Base-by-base conservation (phyloP, 2,329 filamentous ascomycete species). In the Endocalyx cinctus region DNA sequence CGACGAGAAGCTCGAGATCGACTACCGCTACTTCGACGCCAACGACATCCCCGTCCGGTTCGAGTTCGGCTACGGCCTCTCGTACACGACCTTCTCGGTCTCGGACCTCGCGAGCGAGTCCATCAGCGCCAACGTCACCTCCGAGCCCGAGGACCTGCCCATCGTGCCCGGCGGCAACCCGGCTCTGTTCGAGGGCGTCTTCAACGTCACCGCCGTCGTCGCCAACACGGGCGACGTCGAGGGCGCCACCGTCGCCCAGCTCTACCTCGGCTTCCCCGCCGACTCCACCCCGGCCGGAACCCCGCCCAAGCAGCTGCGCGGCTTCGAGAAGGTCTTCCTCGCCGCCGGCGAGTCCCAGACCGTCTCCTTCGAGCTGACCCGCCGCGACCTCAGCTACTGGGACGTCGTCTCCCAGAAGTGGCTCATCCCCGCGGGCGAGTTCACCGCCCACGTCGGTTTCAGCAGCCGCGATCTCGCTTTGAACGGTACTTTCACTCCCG, bases 11-110 rank as follows among this genome's bases (percentile, higher is more conserved):
- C 66, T 82, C 33, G 76, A 80, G 61, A 79, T 83, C 44, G 79
- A 83, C 59, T 83, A 84, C 66, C 73, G 78, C 26, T 67, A 72
- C 46, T 82, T 83, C 36, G 79, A 83, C 54, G 66, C 72, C 36
- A 58, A 70, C 35, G 67, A 74, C 54, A 74, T 79, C 39, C 64
- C 64, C 2, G 76, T 78, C 2, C 68, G 71, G 34, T 83, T 77
- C 58, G 77, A 81, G 48, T 84, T 84, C 46, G 79, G 79, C 17
- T 80, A 74, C 47, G 75, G 75, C 2, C 63, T 76, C 43, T 66
- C 68, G 10, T 47, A 52, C 27, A 76, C 74, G 3, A 69, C 60
- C 1, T 78, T 78, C 54, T 55, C 62, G 17, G 69, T 70, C 17
- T 71, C 70, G 4, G 66, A 60, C 2, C 74, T 77, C 51, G 54